A percentile compares a stretch with the other conserved stretches of the same genome.
Evolutionary conservation across 2,329 filamentous ascomycete species (phyloP).

Genomic region (Helotiales sp.): DNA sequence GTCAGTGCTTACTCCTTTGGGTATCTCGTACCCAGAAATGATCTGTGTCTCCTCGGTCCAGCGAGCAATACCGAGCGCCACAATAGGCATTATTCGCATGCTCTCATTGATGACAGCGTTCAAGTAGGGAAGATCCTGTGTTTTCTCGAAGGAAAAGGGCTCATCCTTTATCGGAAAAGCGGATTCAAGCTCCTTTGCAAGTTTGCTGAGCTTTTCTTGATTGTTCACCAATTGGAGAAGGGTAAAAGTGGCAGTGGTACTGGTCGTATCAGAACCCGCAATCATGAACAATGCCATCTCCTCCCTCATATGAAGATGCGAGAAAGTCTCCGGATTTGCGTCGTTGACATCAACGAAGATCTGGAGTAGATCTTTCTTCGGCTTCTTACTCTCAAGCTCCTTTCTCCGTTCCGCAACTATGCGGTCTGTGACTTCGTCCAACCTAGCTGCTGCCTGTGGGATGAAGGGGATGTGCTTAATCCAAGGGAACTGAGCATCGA

Average conservation of each 20-base stretch:
- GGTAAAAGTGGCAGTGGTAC: slow-evolving; percentile 17
- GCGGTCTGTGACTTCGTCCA: slow-evolving; percentile 13
- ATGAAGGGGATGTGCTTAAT: slow-evolving; percentile 19
- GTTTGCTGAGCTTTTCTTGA: slow-evolving; percentile 39
- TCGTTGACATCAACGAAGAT: slow-evolving; percentile 22
- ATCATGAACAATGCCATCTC: slow-evolving; percentile 28
- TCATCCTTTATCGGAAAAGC: slow-evolving; percentile 15
- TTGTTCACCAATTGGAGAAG: slow-evolving; percentile 46
- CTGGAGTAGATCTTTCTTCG: slow-evolving; percentile 18
- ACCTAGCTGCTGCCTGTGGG: slow-evolving; percentile 5
- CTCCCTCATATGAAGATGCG: slow-evolving; percentile 17
- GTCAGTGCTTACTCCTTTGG: slow-evolving; percentile 9
- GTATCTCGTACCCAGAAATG: slow-evolving; percentile 22
- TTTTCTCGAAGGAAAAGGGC: slow-evolving; percentile 18
- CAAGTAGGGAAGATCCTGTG: slow-evolving; percentile 23
- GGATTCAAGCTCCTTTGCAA: slow-evolving; percentile 46
- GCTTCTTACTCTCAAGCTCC: slow-evolving; percentile 5
- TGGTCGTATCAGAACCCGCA: slow-evolving; percentile 20
- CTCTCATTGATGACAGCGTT: slow-evolving; percentile 25
- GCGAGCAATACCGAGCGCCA: slow-evolving; percentile 15
- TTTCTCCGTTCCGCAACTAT: slow-evolving; percentile 15
- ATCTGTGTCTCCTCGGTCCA: slow-evolving; percentile 10
- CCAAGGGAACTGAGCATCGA: slow-evolving; percentile 18
- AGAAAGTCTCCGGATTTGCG: slow-evolving; percentile 14
- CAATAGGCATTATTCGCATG: slow-evolving; percentile 23